A percentile compares a stretch with the other conserved stretches of the same genome.
Conservation (phyloP, 768 basidiomycete species). For the Asterophora lycoperdoides region DNA sequence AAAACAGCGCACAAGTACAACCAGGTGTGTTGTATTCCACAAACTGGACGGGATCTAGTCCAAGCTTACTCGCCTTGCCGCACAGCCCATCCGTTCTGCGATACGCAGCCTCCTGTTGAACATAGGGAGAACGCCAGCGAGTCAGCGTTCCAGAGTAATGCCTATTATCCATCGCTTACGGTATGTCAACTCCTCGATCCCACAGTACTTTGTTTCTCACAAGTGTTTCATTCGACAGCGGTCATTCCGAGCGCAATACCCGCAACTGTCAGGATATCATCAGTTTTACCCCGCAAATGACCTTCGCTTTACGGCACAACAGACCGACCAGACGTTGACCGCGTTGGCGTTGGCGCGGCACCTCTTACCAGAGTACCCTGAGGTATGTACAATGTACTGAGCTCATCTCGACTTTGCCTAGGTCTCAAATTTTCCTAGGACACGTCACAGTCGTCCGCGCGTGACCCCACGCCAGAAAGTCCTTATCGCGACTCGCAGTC, state of each 20-base stretch:
- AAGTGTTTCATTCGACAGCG: slow-evolving; percentile 6
- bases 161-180: slow-evolving; percentile 9
- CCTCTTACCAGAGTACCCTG: slow-evolving; percentile 14
- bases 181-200: slow-evolving; percentile 2
- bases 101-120: slow-evolving; percentile 4
- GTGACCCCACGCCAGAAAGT: not conserved
- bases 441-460: slow-evolving; percentile 4
- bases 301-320: slow-evolving; percentile 18
- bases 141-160: slow-evolving; percentile 2
- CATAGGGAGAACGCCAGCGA: slow-evolving; percentile 1
- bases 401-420: not conserved
- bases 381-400: slow-evolving; percentile 4
- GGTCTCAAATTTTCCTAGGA: slow-evolving; percentile 4
- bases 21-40: not conserved
- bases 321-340: slow-evolving; percentile 20
- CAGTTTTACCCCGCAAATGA: slow-evolving; percentile 10
- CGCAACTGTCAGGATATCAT: slow-evolving; percentile 6
- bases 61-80: not conserved
- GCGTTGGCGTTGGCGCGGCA: slow-evolving; percentile 18
- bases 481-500: slow-evolving; percentile 6
- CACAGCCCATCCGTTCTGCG: slow-evolving; percentile 10
- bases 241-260: not conserved
- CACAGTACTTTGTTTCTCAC: not conserved
- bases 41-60: not conserved
- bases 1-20: slow-evolving; percentile 1